Conservation (phyloP, 2,329 filamentous ascomycete species). For the Diaporthe sp. region DNA sequence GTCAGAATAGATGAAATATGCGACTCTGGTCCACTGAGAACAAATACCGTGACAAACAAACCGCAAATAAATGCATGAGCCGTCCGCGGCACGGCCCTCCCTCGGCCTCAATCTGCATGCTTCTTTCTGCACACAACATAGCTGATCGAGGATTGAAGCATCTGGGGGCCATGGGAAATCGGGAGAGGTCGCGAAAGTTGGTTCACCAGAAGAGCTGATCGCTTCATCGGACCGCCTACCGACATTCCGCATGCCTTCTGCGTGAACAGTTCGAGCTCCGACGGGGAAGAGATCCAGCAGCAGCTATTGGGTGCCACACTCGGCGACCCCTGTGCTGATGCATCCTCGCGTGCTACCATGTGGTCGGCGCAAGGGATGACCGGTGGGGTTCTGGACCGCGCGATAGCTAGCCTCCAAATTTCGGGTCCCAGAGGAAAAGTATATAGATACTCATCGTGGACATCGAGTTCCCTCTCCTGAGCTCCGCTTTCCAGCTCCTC, state of each 20-base stretch:
- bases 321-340: background rate
- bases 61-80: too few relatives aligned
- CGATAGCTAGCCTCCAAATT: background rate
- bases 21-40: background rate
- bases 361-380: background rate
- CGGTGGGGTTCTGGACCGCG: constrained; percentile 6
- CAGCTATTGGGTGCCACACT: constrained; percentile 32
- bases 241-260: background rate
- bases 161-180: constrained; percentile 15
- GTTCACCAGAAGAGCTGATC: background rate
- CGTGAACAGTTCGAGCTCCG: background rate
- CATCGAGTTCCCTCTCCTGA: too few relatives aligned
- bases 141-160: background rate
- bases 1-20: background rate
- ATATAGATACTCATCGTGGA: constrained; percentile 25
- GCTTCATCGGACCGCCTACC: constrained; percentile 40
- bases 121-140: too few relatives aligned
- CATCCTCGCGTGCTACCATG: background rate
- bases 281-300: background rate
- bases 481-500: background rate
- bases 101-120: background rate
- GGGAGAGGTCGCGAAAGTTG: background rate
- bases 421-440: background rate
- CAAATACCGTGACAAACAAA: background rate
- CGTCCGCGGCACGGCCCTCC: background rate